Base-by-base conservation (phyloP, 345 rosid species). In the Hibiscus tridactylites region DNA sequence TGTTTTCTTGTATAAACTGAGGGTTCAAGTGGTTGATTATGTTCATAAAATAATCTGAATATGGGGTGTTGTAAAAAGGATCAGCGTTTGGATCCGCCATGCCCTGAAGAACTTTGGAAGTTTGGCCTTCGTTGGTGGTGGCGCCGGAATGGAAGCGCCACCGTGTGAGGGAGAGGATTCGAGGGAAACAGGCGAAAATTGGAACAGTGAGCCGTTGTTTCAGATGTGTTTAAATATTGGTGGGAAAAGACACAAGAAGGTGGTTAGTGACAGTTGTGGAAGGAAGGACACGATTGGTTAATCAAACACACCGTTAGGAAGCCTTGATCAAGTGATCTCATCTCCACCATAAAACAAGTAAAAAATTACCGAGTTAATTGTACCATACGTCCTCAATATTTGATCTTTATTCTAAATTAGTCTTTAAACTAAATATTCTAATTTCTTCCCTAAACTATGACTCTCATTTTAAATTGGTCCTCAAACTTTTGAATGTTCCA, bases 191-290 rank as follows among this genome's bases (percentile, higher is more conserved):
- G 17, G 4, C 29, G 13, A 1, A 13, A 50, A 10, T 62, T 8
- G 54, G 35, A 6, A n/a, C 3, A 35, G 16, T 0, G 28, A 17
- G 19, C 21, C 12, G 9, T 42, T 44, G 71, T 31, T 35, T 15
- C 11, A 24, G 61, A 59, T 9, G 10, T 26, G 49, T 28, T 52
- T 68, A 0, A 44, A 39, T 58, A 59, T 59, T 2, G 2, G 7
- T 59, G 33, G 61, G 62, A 59, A 59, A 26, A 26, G 35, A 31
- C 62, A 16, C 42, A 1, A 73, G 59, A 61, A 13, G 79, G 79
- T 77, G 71, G 86, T 83, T 83, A 75, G 57, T 44, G 67, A 81
- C 84, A 86, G 79, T 79, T 82, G 37, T 9, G 63, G 50, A 50
- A 50, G 29, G 5, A 24, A 33, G 17, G 64, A 17, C 49, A 74